These are phyloP conservation scores for Sugiyamaella xylanicola DNA, from an alignment of 1,139 yeast species.

Conservation along the genomic window DNA sequence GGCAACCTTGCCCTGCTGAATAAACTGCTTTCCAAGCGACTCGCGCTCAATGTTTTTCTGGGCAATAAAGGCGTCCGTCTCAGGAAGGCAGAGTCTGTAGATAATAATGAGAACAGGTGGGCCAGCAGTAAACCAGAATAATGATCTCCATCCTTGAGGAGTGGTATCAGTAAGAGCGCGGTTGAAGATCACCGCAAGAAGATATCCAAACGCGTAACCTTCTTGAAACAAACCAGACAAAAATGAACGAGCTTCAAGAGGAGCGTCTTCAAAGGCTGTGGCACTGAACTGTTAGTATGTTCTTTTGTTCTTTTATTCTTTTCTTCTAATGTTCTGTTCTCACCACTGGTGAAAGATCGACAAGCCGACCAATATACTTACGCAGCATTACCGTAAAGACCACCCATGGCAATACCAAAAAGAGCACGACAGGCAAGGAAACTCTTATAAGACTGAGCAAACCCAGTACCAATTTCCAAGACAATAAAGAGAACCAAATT, in stretches of 20 bases:
- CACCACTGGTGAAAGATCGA: no score
- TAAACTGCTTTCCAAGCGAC: slow-evolving; percentile 33
- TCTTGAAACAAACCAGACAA: slow-evolving; percentile 70
- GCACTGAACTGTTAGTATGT: slow-evolving; percentile 40
- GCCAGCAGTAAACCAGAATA: slow-evolving; percentile 81
- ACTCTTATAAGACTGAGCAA: slow-evolving; percentile 62
- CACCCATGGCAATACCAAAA: slow-evolving; percentile 73
- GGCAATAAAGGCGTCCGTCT: slow-evolving; percentile 57
- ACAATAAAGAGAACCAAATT: slow-evolving; percentile 56
- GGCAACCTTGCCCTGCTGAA: slow-evolving; percentile 35
- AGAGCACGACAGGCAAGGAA: slow-evolving; percentile 71
- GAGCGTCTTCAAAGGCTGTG: slow-evolving; percentile 68
- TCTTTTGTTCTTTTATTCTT: no score
- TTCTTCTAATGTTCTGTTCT: no score
- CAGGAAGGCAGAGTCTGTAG: slow-evolving; percentile 61
- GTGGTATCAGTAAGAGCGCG: slow-evolving; percentile 59
- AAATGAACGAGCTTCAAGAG: slow-evolving; percentile 59
- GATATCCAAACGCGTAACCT: slow-evolving; percentile 72
- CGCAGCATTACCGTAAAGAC: slow-evolving; percentile 67
- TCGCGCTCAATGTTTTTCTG: slow-evolving; percentile 35
- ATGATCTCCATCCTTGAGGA: slow-evolving; percentile 67
- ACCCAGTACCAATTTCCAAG: slow-evolving; percentile 73
- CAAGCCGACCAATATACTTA: slow-evolving; percentile 6
- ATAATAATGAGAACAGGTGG: slow-evolving; percentile 58
- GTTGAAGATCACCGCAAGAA: slow-evolving; percentile 63